Evolutionary conservation across 768 basidiomycete species (phyloP).

Genomic region (Lactarius tabidus): DNA sequence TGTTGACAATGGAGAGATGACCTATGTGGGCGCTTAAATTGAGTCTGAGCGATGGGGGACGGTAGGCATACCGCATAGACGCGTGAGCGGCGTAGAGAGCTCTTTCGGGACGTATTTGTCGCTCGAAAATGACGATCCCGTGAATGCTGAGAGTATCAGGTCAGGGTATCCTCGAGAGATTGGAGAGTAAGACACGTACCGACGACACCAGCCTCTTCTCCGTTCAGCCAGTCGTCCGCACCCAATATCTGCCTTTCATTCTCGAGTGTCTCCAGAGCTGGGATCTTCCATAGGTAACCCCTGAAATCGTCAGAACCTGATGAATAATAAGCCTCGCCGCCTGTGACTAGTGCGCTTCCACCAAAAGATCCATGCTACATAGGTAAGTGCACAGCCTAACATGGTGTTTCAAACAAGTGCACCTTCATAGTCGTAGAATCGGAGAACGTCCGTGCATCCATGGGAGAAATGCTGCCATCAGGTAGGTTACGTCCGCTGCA

Average conservation of each 20-base stretch:
- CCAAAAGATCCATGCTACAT: slow-evolving; percentile 74
- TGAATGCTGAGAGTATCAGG: slow-evolving; percentile 14
- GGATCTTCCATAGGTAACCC: slow-evolving; percentile 75
- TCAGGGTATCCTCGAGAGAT: not conserved
- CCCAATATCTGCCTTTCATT: slow-evolving; percentile 45
- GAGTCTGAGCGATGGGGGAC: not conserved
- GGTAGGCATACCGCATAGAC: slow-evolving; percentile 49
- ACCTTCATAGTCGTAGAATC: slow-evolving; percentile 83
- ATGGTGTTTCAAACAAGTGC: not conserved
- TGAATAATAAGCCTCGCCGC: slow-evolving; percentile 56
- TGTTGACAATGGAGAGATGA: slow-evolving; percentile 76
- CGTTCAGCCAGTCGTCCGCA: slow-evolving; percentile 43
- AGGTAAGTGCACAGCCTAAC: not conserved
- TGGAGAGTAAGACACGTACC: slow-evolving; percentile 32
- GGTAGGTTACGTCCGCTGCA: slow-evolving; percentile 58
- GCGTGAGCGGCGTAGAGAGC: slow-evolving; percentile 58
- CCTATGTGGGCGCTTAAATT: slow-evolving; percentile 36
- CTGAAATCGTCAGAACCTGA: slow-evolving; percentile 84
- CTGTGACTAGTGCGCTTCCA: slow-evolving; percentile 41
- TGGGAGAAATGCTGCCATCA: slow-evolving; percentile 46
- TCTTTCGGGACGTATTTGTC: slow-evolving; percentile 54
- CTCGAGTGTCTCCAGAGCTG: slow-evolving; percentile 42
- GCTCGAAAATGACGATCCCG: slow-evolving; percentile 32
- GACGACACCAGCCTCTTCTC: slow-evolving; percentile 34
- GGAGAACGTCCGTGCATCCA: slow-evolving; percentile 51